phyloP scores from a whole-genome alignment of 768 basidiomycete genomes.

The Coprinopsis sp. region DNA sequence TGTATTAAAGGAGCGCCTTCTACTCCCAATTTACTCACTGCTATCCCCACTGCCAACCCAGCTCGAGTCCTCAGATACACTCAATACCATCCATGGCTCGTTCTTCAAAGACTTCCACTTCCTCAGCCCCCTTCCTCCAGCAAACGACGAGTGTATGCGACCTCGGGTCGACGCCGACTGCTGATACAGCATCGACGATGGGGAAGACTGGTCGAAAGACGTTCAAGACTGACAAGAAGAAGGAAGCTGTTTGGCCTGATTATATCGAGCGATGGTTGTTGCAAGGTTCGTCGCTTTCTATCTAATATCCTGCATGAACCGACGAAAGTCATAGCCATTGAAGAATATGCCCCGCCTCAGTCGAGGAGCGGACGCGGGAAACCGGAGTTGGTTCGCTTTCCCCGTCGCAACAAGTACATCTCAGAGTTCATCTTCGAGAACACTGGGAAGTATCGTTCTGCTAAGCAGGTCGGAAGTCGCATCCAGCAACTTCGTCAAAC shows the following conservation, averaged over 20 bases:
- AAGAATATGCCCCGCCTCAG: conserved; percentile 16
- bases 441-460: conserved; percentile 60
- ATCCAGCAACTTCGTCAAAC: conserved; percentile 72
- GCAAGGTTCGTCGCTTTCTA: conserved; percentile 14
- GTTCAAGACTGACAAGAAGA: conserved; percentile 17
- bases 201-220: conserved; percentile 21
- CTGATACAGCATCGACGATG: background rate
- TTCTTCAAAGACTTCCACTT: too few relatives aligned
- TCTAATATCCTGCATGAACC: background rate
- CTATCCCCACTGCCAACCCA: too few relatives aligned
- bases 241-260: conserved; percentile 23
- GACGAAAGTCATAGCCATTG: background rate
- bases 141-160: background rate
- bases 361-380: conserved; percentile 12
- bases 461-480: conserved; percentile 75
- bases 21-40: too few relatives aligned
- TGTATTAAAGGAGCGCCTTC: too few relatives aligned
- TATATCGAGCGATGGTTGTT: conserved; percentile 20
- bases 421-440: conserved; percentile 59
- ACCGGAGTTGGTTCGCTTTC: conserved; percentile 45
- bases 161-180: background rate
- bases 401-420: conserved; percentile 71
- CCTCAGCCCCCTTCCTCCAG: background rate
- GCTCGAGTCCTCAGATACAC: too few relatives aligned
- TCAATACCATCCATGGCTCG: too few relatives aligned